Percentiles rank a stretch among this genome's conserved stretches.
phyloP scores from a whole-genome alignment of 768 basidiomycete genomes.

The Tephrocybe sp. region DNA sequence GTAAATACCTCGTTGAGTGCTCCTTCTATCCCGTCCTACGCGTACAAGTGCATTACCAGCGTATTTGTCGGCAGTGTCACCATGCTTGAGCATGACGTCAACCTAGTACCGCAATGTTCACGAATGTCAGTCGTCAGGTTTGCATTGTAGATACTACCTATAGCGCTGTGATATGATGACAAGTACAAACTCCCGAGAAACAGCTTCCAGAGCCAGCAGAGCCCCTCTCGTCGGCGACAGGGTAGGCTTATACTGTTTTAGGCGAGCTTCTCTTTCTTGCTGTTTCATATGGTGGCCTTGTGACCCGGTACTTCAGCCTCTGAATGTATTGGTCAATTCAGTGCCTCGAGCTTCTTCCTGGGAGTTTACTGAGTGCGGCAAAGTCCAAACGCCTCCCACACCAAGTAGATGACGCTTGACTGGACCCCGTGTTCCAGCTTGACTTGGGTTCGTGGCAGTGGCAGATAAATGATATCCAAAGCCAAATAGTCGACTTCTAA shows the following conservation, averaged over 20 bases:
- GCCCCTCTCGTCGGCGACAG: constrained; percentile 7
- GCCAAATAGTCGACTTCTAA: background rate
- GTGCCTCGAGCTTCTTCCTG: constrained; percentile 19
- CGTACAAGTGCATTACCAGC: background rate
- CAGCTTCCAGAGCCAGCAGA: background rate
- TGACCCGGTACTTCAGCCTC: constrained; percentile 8
- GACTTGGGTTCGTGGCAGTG: constrained; percentile 8
- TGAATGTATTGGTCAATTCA: constrained; percentile 9
- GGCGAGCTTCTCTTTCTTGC: constrained; percentile 6
- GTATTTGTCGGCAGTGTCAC: background rate
- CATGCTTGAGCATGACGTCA: constrained; percentile 3
- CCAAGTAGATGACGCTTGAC: background rate
- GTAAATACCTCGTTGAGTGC: background rate
- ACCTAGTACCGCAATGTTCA: constrained; percentile 5
- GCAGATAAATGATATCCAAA: constrained; percentile 10
- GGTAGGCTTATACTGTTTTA: constrained; percentile 3
- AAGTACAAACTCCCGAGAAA: background rate
- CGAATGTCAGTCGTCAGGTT: constrained; percentile 2
- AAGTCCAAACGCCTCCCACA: constrained; percentile 3
- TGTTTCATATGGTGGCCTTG: constrained; percentile 16
- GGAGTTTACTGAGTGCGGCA: constrained; percentile 1
- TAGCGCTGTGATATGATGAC: background rate
- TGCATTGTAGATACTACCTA: background rate
- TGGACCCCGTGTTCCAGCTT: constrained; percentile 11
- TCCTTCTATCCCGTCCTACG: constrained; percentile 7